A percentile compares a stretch with the other conserved stretches of the same genome.
Evolutionary conservation across 2,329 filamentous ascomycete genomes (phyloP).

Genomic region (Aspergillus phoenicis): DNA sequence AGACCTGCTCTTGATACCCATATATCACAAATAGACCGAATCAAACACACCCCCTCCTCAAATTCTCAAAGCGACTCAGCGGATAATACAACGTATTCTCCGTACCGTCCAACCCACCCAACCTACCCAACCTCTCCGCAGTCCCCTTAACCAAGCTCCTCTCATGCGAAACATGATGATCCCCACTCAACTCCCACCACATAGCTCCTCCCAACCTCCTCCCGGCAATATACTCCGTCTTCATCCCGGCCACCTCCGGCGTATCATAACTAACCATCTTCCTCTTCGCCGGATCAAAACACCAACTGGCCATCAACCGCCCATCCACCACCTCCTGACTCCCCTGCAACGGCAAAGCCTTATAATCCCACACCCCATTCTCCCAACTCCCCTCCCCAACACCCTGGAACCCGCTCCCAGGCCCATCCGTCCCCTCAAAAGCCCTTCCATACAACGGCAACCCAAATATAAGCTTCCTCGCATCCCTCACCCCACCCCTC

Average conservation of each 20-base stretch:
- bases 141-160: constrained; percentile 52
- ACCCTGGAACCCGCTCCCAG: constrained; percentile 69
- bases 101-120: constrained; percentile 45
- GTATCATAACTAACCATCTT: constrained; percentile 78
- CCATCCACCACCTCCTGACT: constrained; percentile 51
- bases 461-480: constrained; percentile 78
- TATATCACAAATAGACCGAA: background rate
- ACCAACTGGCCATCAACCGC: constrained; percentile 68
- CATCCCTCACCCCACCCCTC: constrained; percentile 58
- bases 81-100: constrained; percentile 56
- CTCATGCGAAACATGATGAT: constrained; percentile 42
- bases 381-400: constrained; percentile 75
- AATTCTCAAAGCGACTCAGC: constrained; percentile 56
- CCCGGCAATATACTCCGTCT: constrained; percentile 70
- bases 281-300: constrained; percentile 62
- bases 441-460: constrained; percentile 91
- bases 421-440: constrained; percentile 76
- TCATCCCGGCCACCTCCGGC: constrained; percentile 65
- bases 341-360: constrained; percentile 50
- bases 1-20: background rate
- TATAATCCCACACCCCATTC: constrained; percentile 83
- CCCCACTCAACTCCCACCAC: constrained; percentile 92
- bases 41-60: background rate
- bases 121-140: constrained; percentile 33
- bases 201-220: constrained; percentile 79